Evolutionary conservation across 2,329 filamentous ascomycete species (phyloP).

Genomic region (Raffaelea deltoideospora): DNA sequence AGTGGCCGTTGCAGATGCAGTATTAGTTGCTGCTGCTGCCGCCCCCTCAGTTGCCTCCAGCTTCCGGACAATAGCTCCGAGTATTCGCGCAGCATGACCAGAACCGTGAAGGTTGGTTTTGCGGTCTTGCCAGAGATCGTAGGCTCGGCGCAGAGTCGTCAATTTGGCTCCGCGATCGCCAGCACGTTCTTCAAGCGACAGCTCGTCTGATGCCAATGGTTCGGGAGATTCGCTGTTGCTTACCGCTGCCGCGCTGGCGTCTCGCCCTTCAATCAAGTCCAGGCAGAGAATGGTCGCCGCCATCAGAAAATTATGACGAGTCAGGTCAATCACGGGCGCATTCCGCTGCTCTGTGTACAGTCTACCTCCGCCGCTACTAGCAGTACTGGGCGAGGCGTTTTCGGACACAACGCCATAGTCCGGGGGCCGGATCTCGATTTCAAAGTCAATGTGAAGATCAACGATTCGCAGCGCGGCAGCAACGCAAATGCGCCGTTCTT

Average conservation of each 20-base stretch:
- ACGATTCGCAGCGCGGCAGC: conserved; percentile 35
- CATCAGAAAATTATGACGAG: conserved; percentile 45
- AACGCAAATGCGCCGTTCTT: conserved; percentile 34
- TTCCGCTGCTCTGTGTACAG: too few relatives aligned
- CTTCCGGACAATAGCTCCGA: conserved; percentile 29
- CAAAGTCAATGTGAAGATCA: conserved; percentile 29
- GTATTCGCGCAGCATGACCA: conserved; percentile 28
- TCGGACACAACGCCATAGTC: too few relatives aligned
- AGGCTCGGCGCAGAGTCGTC: conserved; percentile 24
- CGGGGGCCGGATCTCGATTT: conserved; percentile 25
- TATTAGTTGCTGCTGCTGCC: neutral
- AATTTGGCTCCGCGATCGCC: conserved; percentile 17
- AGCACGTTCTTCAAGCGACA: conserved; percentile 3
- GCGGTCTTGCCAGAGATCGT: conserved; percentile 28
- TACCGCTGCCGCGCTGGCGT: too few relatives aligned
- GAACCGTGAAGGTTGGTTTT: conserved; percentile 23
- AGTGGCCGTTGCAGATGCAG: too few relatives aligned
- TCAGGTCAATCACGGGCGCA: too few relatives aligned
- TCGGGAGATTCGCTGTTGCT: too few relatives aligned
- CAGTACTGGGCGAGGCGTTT: too few relatives aligned
- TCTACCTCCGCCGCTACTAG: too few relatives aligned
- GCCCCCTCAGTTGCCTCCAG: conserved; percentile 11
- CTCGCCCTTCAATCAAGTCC: conserved; percentile 19
- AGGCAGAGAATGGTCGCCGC: conserved; percentile 46
- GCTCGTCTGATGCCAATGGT: conserved; percentile 1